Base-by-base conservation (phyloP, 108 stramenopile genomes). In the Phaeodactylum tricornutum region DNA sequence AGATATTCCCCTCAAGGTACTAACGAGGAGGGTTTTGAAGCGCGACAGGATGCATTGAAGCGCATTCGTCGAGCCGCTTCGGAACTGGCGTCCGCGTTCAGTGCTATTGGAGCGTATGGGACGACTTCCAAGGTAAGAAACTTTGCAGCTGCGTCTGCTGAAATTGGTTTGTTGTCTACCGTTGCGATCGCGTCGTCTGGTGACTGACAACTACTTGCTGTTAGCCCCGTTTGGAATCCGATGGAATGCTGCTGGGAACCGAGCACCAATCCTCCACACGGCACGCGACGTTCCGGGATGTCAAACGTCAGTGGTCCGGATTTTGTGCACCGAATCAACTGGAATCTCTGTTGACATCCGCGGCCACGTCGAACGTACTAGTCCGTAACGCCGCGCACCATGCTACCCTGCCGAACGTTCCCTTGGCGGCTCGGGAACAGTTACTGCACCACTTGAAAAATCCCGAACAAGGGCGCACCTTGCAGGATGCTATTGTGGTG, bases 91-190 rank as follows among this genome's bases (percentile, higher is more conserved):
- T 53, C 67, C 24, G 81, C 87, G 2, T 83, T 89, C 55, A 43
- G 79, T 19, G 54, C 58, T n/a, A 43, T 84, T 33, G 87, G 87
- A 8, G 75, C 67, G 2, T 89, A 66, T 64, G 87, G 87, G 45
- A 43, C 49, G 0, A 29, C 71, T 0, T 28, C 32, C 41, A 47
- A 29, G 34, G 69, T 75, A 58, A 64, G 72, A 42, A 7, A 16
- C 9, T 15, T 42, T 15, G 15, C 15, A 11, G 41, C 7, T 16
- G 41, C 15, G 11, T 7, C 6, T 47, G 7, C 6, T 54, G 21
- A 25, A 38, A 4, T 39, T 59, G 20, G 14, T 43, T 29, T 45
- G 24, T 21, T 29, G 7, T 64, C 51, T 57, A 8, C 34, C 9
- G 25, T 16, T 55, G 44, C 37, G 22, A 11, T 11, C 12, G 11